These are phyloP conservation scores for Cyberlindnera suaveolens DNA, from an alignment of 805 yeast species.

Conservation along the genomic window DNA sequence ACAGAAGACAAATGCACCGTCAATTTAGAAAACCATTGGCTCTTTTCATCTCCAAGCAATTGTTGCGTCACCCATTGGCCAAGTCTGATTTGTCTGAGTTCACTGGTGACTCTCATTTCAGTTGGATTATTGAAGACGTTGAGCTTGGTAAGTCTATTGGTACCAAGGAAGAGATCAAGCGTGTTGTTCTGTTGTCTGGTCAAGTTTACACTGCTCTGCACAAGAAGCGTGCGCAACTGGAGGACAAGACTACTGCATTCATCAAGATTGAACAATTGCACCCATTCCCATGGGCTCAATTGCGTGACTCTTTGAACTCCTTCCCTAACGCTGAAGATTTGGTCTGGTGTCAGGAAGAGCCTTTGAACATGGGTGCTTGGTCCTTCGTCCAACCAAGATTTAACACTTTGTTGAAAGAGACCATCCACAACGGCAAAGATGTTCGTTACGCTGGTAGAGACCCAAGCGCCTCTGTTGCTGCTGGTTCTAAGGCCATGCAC, in stretches of 20 bases:
- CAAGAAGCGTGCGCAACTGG: constrained; percentile 77
- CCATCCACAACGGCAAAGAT: constrained; percentile 51
- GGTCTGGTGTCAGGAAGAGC: constrained; percentile 98
- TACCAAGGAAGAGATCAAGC: constrained; percentile 77
- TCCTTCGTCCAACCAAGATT: constrained; percentile 78
- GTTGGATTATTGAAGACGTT: constrained; percentile 91
- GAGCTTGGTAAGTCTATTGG: constrained; percentile 77
- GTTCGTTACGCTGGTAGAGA: constrained; percentile 94
- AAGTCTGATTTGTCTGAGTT: constrained; percentile 79
- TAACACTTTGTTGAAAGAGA: constrained; percentile 66
- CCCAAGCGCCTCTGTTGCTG: constrained; percentile 97
- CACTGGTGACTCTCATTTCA: constrained; percentile 87
- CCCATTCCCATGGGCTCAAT: constrained; percentile 97
- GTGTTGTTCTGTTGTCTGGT: constrained; percentile 79
- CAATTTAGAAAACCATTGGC: constrained; percentile 93
- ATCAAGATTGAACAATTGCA: constrained; percentile 90
- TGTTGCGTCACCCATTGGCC: constrained; percentile 97
- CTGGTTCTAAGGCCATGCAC: constrained; percentile 90
- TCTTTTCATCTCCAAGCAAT: constrained; percentile 84
- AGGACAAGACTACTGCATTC: constrained; percentile 80
- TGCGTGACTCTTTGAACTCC: constrained; percentile 73
- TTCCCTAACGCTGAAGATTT: constrained; percentile 83
- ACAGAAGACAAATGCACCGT: constrained; percentile 99
- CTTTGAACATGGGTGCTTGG: constrained; percentile 94
- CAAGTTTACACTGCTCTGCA: constrained; percentile 92